Evolutionary conservation across 2,329 filamentous ascomycete species (phyloP), one percentile per base, ranked within the genome.

Genomic region (Penicillium fuscoglaucum): DNA sequence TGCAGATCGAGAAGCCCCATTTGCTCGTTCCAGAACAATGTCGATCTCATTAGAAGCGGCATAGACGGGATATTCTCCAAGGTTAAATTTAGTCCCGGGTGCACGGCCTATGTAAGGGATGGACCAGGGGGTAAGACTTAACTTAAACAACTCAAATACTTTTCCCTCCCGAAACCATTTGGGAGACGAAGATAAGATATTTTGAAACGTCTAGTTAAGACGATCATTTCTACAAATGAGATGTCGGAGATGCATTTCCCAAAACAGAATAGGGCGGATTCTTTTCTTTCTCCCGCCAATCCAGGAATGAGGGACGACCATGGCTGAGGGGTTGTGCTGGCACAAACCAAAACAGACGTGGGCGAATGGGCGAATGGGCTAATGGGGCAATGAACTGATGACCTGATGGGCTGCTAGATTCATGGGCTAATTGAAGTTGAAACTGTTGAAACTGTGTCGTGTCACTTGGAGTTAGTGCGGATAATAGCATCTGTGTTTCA

Each of bases 181-280:
- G 29, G 29, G 29, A 13, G 12, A 33, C 31, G 12, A 33, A 35
- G 39, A 50, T 28, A 44, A 35, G 43, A 7, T 46, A 21, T 19
- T 55, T 55, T 6, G 35, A 55, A 55, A 41, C 43, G 5, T 9
- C 39, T 1, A 37, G 19, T 49, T 19, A 19, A 19, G 48, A 28
- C 15, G 39, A 52, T 52, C 28, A 8, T 33, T 43, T 31, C 39
- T 44, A 19, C 28, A 17, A 17, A 26, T 12, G 13, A 24, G 13
- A 8, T 1, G 39, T 28, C 57, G 61, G 63, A 61, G 55, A 46
- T 59, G 35, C 33, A 47, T 61, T 64, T 55, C 64, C 59, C 21
- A 29, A 63, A 60, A 51, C n/a, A 57, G 61, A 56, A 57, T 26
- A 58, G 58, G 48, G 46, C 10, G 37, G 28, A 12, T 35, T 28